Percentiles rank a stretch among this genome's conserved stretches.
Evolutionary conservation across 805 yeast genomes (phyloP).

Genomic region (Debaryomyces castellii): DNA sequence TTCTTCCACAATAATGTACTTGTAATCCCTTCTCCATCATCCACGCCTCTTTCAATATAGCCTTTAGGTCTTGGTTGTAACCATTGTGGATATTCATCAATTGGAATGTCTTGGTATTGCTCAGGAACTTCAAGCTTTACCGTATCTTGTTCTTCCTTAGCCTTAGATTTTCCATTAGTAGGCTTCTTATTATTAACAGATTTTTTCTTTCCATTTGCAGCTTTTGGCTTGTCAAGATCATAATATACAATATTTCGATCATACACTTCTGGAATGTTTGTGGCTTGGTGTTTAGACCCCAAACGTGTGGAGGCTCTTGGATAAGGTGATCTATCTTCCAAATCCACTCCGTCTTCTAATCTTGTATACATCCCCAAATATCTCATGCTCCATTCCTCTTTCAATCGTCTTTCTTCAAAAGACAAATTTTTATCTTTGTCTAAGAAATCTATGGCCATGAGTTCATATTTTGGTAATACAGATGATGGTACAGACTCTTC

Average conservation of each 20-base stretch:
- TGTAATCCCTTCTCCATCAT: slow-evolving; percentile 52
- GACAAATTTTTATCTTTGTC: slow-evolving; percentile 42
- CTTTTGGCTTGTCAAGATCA: slow-evolving; percentile 34
- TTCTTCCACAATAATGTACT: slow-evolving; percentile 66
- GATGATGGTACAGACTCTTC: slow-evolving; percentile 4
- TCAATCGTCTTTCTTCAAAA: slow-evolving; percentile 47
- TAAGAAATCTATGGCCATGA: slow-evolving; percentile 53
- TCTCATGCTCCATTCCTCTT: slow-evolving; percentile 81
- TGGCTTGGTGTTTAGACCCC: slow-evolving; percentile 72
- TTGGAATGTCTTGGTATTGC: slow-evolving; percentile 39
- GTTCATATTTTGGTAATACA: slow-evolving; percentile 53
- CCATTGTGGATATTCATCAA: slow-evolving; percentile 66
- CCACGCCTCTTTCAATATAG: slow-evolving; percentile 80
- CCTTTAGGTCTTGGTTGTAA: slow-evolving; percentile 77
- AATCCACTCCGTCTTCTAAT: slow-evolving; percentile 73
- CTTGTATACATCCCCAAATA: slow-evolving; percentile 75
- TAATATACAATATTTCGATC: slow-evolving; percentile 68
- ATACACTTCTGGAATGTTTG: slow-evolving; percentile 63
- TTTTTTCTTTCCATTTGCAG: slow-evolving; percentile 4
- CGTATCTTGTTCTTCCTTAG: slow-evolving; percentile 15
- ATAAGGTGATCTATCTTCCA: slow-evolving; percentile 69
- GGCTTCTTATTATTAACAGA: slow-evolving; percentile 11
- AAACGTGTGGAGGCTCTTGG: slow-evolving; percentile 78
- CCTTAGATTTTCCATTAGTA: slow-evolving; percentile 17
- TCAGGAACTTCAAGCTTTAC: slow-evolving; percentile 45